Evolutionary conservation across 2,329 filamentous ascomycete species (phyloP).

Genomic region (Stylonectria norvegica): DNA sequence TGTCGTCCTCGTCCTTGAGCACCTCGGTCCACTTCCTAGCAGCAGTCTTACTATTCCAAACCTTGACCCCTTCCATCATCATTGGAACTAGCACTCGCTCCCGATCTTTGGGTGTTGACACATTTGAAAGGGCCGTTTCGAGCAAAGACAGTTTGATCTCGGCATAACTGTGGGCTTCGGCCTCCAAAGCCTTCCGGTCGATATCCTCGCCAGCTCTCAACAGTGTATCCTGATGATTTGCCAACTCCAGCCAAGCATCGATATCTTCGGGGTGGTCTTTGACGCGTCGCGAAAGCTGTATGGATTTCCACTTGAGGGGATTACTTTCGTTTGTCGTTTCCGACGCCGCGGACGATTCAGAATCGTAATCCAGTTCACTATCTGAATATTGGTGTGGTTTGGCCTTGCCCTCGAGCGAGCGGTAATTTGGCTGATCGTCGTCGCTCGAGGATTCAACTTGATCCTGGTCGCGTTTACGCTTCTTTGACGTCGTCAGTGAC

Average conservation of each 20-base stretch:
- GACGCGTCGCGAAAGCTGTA: conserved; percentile 61
- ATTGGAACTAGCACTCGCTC: conserved; percentile 63
- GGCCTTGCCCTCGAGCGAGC: conserved; percentile 63
- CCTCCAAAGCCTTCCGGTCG: conserved; percentile 47
- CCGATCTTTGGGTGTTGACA: conserved; percentile 43
- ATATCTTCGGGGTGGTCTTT: conserved; percentile 65
- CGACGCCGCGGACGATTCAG: conserved; percentile 39
- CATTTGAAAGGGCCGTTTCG: conserved; percentile 67
- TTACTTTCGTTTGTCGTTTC: conserved; percentile 35
- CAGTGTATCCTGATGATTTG: conserved; percentile 71
- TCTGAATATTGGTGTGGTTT: conserved; percentile 47
- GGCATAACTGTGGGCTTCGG: conserved; percentile 66
- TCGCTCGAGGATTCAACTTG: conserved; percentile 41
- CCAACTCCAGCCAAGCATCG: conserved; percentile 72
- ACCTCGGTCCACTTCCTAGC: conserved; percentile 61
- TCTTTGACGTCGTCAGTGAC: conserved; percentile 41
- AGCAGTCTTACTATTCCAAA: conserved; percentile 67
- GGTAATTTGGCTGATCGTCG: conserved; percentile 54
- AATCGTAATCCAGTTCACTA: conserved; percentile 49
- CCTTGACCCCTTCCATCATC: conserved; percentile 68
- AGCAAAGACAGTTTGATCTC: conserved; percentile 79
- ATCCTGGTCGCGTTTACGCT: conserved; percentile 36
- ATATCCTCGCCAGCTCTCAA: conserved; percentile 48
- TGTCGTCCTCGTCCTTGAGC: conserved; percentile 23
- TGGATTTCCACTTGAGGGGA: conserved; percentile 51